Percentiles rank a stretch among this genome's conserved stretches.
Conservation (phyloP, 371 early-diverging fungal species). For the Funneliformis caledonium region DNA sequence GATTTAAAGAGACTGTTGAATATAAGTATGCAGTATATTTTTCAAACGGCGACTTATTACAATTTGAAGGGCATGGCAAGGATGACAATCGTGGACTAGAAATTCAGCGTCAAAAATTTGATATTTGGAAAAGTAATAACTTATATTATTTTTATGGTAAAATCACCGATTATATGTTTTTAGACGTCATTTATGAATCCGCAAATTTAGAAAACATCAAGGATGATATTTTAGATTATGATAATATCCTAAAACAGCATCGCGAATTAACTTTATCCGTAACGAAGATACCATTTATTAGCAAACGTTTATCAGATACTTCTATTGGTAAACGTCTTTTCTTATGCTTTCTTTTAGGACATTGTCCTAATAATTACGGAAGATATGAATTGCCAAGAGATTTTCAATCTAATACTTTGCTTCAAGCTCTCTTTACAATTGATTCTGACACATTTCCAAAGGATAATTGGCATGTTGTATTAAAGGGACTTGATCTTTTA, state of each 20-base stretch:
- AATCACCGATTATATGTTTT: background rate
- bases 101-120: background rate
- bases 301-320: background rate
- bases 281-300: background rate
- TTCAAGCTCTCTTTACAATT: too few relatives aligned
- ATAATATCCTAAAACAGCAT: background rate
- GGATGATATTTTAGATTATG: background rate
- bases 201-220: background rate
- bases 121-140: conserved; percentile 9
- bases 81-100: conserved; percentile 5
- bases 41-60: too few relatives aligned
- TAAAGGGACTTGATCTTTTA: background rate
- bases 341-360: conserved; percentile 25
- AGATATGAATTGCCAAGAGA: background rate
- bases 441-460: background rate
- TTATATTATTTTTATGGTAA: background rate
- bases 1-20: too few relatives aligned
- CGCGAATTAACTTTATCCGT: background rate
- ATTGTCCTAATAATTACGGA: background rate
- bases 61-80: background rate
- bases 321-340: background rate
- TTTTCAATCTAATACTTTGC: too few relatives aligned
- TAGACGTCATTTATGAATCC: background rate
- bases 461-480: background rate
- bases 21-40: conserved; percentile 18